Base-by-base conservation (phyloP, 2,329 filamentous ascomycete genomes). In the Helicocarpus griseus region DNA sequence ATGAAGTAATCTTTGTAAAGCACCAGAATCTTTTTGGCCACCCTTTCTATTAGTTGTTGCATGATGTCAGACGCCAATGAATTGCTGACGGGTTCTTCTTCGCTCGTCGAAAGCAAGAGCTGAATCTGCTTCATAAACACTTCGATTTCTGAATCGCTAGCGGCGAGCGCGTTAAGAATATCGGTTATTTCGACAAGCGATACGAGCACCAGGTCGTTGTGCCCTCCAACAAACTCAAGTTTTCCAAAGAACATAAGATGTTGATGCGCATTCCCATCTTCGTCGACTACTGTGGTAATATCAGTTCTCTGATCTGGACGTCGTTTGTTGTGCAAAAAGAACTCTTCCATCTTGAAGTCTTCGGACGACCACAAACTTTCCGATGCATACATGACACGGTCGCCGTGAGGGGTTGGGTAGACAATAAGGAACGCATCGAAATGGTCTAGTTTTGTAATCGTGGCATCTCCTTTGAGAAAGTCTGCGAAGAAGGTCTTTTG, bases 1-100 rank as follows among this genome's bases (percentile, higher is more conserved):
- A 63, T 56, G 52, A 64, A 64, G 35, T 58, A 64, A 38, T 64
- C 56, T 28, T 57, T 58, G 51, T 65, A 63, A 31, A 65, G 50
- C 22, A 55, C 50, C 29, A 61, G 57, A 21, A 63, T 49, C 36
- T 50, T 54, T 22, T 44, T 53, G 41, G 59, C 60, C 46, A 62
- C 61, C 21, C 57, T 56, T 11, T 60, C 56, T 40, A 63, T 52
- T 4, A 49, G 51, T 48, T 52, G 49, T 26, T 43, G 49, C 38
- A 36, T 56, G 4, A 47, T 39, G n/a, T 28, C 38, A 33, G 50
- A 48, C 28, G 29, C 43, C 17, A 11, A 22, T 14, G 28, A 29
- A 29, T 46, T 19, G 22, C 26, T 21, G n/a, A n/a, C 5, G 19
- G 6, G 7, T 26, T 47, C 11, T 5, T 47, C 14, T 36, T 19